A percentile compares a stretch with the other conserved stretches of the same genome.
phyloP scores from a whole-genome alignment of 768 basidiomycete genomes.

The Arthromyces matolae region DNA sequence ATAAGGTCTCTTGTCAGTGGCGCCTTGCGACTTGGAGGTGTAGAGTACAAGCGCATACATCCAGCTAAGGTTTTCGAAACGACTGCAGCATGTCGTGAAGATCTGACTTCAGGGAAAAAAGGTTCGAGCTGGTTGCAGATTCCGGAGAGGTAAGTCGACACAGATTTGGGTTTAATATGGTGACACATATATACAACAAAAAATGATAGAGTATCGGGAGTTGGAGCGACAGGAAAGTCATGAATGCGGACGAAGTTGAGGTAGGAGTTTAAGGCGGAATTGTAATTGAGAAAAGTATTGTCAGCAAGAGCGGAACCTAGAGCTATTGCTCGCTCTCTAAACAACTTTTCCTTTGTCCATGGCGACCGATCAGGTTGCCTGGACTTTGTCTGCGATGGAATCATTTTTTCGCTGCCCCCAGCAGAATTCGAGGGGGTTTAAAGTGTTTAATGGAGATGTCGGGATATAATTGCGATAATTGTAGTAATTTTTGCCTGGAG shows the following conservation, averaged over 20 bases:
- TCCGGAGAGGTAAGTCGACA: conserved; percentile 34
- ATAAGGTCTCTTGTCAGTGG: conserved; percentile 16
- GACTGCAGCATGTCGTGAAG: conserved; percentile 11
- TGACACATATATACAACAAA: conserved; percentile 32
- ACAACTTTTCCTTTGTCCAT: conserved; percentile 31
- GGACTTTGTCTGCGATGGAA: conserved; percentile 19
- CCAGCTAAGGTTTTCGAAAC: conserved; percentile 25
- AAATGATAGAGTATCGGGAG: conserved; percentile 30
- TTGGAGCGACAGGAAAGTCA: background rate
- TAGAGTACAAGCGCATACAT: conserved; percentile 1
- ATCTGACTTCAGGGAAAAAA: conserved; percentile 25
- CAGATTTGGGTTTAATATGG: conserved; percentile 33
- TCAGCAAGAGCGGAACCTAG: conserved; percentile 18
- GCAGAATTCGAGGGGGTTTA: background rate
- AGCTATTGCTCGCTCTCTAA: conserved; percentile 22
- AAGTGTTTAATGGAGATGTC: conserved; percentile 3
- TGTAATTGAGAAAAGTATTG: conserved; percentile 20
- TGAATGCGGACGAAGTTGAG: conserved; percentile 9
- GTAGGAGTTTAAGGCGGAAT: conserved; percentile 35
- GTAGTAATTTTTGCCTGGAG: background rate
- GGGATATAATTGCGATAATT: background rate
- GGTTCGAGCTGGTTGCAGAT: conserved; percentile 31
- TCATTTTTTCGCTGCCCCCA: conserved; percentile 7
- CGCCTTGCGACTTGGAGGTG: conserved; percentile 12
- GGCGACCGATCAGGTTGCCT: conserved; percentile 26